Evolutionary conservation across 805 yeast genomes (phyloP).

Genomic region (Lachancea nothofagi): DNA sequence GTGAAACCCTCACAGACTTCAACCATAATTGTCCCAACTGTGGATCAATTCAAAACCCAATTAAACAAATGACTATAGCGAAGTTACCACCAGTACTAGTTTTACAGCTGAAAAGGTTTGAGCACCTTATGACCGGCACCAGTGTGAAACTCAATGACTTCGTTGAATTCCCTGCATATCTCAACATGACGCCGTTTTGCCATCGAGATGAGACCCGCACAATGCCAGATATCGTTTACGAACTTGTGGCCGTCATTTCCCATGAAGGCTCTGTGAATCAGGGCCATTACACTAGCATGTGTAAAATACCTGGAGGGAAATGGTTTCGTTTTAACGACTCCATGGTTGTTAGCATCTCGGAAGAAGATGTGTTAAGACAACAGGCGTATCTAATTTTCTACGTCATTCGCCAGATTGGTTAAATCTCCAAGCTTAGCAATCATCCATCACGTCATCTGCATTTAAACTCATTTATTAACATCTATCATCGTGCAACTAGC

Average conservation of each 20-base stretch:
- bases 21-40: slow-evolving; percentile 69
- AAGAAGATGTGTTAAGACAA: slow-evolving; percentile 58
- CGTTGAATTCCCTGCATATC: slow-evolving; percentile 63
- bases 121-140: slow-evolving; percentile 35
- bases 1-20: slow-evolving; percentile 66
- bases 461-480: slow-evolving; percentile 9
- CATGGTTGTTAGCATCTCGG: slow-evolving; percentile 59
- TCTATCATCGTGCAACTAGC: slow-evolving; percentile 8
- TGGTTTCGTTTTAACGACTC: slow-evolving; percentile 96
- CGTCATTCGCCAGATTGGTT: slow-evolving; percentile 37
- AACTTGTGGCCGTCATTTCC: slow-evolving; percentile 78
- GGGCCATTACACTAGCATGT: slow-evolving; percentile 84
- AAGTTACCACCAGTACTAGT: slow-evolving; percentile 72
- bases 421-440: neutral
- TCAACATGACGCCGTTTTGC: slow-evolving; percentile 64
- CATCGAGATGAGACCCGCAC: slow-evolving; percentile 11
- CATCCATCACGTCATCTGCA: slow-evolving; percentile 6
- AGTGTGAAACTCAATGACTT: slow-evolving; percentile 71
- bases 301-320: slow-evolving; percentile 63
- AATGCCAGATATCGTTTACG: slow-evolving; percentile 51
- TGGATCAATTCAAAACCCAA: slow-evolving; percentile 54
- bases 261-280: slow-evolving; percentile 93
- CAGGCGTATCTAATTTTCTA: slow-evolving; percentile 80
- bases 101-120: slow-evolving; percentile 73
- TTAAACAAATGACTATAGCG: slow-evolving; percentile 64